These are phyloP conservation scores for Hansenula anomala DNA, from an alignment of 1,139 yeast genomes.

Conservation along the genomic window DNA sequence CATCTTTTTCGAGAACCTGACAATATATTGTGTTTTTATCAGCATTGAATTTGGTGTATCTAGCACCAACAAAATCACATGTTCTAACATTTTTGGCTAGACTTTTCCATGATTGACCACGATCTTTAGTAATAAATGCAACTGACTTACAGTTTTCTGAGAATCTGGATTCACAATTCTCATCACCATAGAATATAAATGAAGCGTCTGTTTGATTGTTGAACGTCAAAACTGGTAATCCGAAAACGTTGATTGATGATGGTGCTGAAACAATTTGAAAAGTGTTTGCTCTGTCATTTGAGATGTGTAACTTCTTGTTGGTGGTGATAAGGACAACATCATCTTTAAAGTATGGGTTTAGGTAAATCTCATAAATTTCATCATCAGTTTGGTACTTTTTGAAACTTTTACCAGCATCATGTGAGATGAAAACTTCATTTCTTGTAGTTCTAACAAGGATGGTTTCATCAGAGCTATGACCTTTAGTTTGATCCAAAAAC, in stretches of 20 bases:
- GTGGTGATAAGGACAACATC: conserved; percentile 58
- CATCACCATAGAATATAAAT: conserved; percentile 67
- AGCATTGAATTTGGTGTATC: conserved; percentile 33
- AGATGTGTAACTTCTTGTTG: conserved; percentile 44
- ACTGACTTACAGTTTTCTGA: conserved; percentile 45
- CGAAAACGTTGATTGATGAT: conserved; percentile 34
- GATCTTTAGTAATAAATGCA: conserved; percentile 58
- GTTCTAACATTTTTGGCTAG: conserved; percentile 45
- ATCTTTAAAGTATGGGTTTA: conserved; percentile 62
- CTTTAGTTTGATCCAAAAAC: conserved; percentile 41
- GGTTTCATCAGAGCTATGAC: conserved; percentile 51
- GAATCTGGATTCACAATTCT: conserved; percentile 37
- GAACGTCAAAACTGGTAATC: conserved; percentile 45
- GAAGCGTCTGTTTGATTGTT: conserved; percentile 47
- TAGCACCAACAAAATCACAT: conserved; percentile 68
- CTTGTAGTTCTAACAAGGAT: conserved; percentile 55
- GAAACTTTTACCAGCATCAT: conserved; percentile 72
- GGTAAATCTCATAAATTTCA: conserved; percentile 46
- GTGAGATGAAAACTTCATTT: conserved; percentile 57
- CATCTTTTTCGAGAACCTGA: conserved; percentile 32
- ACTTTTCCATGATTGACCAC: conserved; percentile 55
- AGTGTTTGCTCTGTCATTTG: conserved; percentile 63
- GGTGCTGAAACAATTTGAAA: conserved; percentile 51
- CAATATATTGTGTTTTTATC: conserved; percentile 60
- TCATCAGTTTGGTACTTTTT: conserved; percentile 42